These are phyloP conservation scores for Fistulinella staudtii DNA, from an alignment of 1,284 basidiomycete species.

Conservation along the genomic window DNA sequence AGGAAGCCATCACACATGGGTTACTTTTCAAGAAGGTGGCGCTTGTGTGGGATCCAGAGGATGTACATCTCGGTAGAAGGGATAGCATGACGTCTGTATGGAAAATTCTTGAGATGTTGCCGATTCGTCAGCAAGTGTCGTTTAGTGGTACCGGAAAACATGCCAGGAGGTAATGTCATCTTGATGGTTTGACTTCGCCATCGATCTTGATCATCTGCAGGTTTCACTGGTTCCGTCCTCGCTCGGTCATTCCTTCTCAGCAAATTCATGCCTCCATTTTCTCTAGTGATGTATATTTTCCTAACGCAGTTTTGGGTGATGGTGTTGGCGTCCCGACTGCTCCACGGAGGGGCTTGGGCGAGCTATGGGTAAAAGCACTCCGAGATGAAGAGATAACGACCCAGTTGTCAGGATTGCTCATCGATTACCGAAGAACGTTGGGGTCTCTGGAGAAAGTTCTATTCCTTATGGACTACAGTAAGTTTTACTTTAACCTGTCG, in stretches of 20 bases:
- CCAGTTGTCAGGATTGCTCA: neutral
- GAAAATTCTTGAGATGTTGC: constrained; percentile 19
- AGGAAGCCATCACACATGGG: constrained; percentile 10
- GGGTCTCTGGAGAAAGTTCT: neutral
- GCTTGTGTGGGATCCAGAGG: constrained; percentile 12
- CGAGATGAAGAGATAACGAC: neutral
- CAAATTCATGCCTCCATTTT: constrained; percentile 20
- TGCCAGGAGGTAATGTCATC: constrained; percentile 2
- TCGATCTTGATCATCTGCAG: neutral
- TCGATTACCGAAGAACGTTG: neutral
- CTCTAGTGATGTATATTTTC: constrained; percentile 9
- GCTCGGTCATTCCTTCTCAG: constrained; percentile 19
- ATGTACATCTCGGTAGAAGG: constrained; percentile 11
- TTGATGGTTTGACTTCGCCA: too few species aligned
- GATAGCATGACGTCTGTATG: constrained; percentile 20
- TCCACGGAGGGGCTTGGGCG: neutral
- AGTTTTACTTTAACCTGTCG: neutral
- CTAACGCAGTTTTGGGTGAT: constrained; percentile 11
- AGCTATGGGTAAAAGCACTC: neutral
- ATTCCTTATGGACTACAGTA: constrained; percentile 6
- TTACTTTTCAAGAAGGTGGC: constrained; percentile 15
- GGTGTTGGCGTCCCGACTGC: constrained; percentile 9
- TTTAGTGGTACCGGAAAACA: constrained; percentile 9
- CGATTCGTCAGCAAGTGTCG: constrained; percentile 19
- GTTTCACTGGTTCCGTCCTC: constrained; percentile 10